These are phyloP conservation scores for Trametopsis cervina DNA, from an alignment of 768 basidiomycete species.

Conservation along the genomic window DNA sequence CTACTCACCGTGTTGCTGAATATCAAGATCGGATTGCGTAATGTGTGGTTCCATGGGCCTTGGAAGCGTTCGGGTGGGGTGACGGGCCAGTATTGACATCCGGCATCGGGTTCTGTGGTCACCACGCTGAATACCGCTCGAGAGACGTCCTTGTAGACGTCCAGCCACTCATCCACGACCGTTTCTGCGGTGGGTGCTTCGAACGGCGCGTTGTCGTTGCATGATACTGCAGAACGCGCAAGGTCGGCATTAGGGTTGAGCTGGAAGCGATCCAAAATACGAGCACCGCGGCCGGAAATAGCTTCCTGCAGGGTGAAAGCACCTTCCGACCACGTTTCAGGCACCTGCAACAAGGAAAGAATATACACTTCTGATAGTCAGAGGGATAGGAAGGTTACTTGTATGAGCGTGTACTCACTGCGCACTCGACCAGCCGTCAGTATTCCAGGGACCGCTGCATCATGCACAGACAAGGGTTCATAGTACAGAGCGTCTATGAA, in stretches of 20 bases:
- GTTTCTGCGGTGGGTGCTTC: slow-evolving; percentile 12
- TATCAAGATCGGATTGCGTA: slow-evolving; percentile 22
- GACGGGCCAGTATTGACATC: slow-evolving; percentile 23
- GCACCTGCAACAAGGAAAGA: slow-evolving; percentile 14
- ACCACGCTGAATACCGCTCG: slow-evolving; percentile 15
- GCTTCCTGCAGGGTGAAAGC: slow-evolving; percentile 17
- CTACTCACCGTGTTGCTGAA: slow-evolving; percentile 17
- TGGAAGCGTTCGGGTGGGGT: slow-evolving; percentile 21
- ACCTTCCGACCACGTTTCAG: slow-evolving; percentile 17
- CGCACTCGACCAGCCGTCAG: slow-evolving; percentile 21
- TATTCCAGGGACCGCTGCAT: slow-evolving; percentile 19
- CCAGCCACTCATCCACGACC: slow-evolving; percentile 21
- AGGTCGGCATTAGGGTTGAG: slow-evolving; percentile 6
- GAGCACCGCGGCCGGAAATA: slow-evolving; percentile 20
- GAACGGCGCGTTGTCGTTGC: slow-evolving; percentile 23
- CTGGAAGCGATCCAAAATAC: slow-evolving; percentile 17
- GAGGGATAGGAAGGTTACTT: not conserved
- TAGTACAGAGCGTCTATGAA: slow-evolving; percentile 19
- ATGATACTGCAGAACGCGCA: slow-evolving; percentile 24
- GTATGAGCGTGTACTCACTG: slow-evolving; percentile 12
- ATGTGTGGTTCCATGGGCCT: slow-evolving; percentile 26
- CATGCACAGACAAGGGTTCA: slow-evolving; percentile 21
- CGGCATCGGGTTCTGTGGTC: slow-evolving; percentile 21
- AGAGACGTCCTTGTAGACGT: slow-evolving; percentile 16
- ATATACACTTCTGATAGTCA: slow-evolving; percentile 11